phyloP scores from a whole-genome alignment of 176 grass and related monocot species.

The Otatea glauca region DNA sequence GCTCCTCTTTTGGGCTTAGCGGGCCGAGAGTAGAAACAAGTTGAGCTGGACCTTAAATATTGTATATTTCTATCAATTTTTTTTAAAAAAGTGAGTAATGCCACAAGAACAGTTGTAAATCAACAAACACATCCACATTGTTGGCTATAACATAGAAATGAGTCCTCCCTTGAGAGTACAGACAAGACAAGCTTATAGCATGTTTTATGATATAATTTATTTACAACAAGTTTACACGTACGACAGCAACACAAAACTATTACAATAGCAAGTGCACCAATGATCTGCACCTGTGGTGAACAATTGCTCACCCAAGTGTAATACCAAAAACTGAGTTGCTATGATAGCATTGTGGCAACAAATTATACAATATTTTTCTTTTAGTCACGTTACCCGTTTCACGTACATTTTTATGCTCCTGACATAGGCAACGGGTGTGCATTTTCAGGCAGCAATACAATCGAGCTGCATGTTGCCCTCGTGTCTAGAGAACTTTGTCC shows the following conservation, averaged over 20 bases:
- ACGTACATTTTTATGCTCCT: not conserved
- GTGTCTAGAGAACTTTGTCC: not conserved
- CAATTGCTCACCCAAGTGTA: not conserved
- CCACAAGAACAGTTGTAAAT: not conserved
- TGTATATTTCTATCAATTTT: too few species aligned
- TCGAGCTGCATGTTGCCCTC: not conserved
- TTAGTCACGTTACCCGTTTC: not conserved
- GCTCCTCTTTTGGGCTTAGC: not conserved
- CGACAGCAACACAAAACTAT: not conserved
- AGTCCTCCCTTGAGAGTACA: not conserved
- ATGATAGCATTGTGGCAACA: not conserved
- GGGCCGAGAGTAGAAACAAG: not conserved
- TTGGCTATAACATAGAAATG: not conserved
- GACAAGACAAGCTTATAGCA: not conserved
- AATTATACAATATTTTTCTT: constrained; percentile 5
- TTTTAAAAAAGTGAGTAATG: not conserved
- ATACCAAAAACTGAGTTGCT: not conserved
- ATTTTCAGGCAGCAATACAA: constrained; percentile 11
- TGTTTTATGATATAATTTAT: not conserved
- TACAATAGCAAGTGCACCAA: constrained; percentile 13
- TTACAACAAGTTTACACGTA: constrained; percentile 35
- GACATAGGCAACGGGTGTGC: not conserved
- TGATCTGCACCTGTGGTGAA: not conserved
- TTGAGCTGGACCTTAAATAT: not conserved
- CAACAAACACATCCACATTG: not conserved